These are phyloP conservation scores for Fusarium continuum DNA, from an alignment of 2,329 filamentous ascomycete genomes.

Conservation along the genomic window DNA sequence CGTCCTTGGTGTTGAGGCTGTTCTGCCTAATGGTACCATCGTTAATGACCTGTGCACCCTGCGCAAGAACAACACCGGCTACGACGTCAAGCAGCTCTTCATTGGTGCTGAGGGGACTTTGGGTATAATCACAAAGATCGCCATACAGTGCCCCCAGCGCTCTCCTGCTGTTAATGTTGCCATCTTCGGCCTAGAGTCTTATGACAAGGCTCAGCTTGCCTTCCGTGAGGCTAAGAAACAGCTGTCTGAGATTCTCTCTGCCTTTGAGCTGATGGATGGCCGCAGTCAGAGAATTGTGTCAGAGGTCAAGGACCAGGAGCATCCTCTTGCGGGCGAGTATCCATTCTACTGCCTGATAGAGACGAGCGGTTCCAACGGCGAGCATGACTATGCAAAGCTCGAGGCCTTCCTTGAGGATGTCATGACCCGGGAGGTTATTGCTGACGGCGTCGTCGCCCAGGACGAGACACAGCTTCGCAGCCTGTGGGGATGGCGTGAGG, in stretches of 20 bases:
- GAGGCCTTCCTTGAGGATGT: slow-evolving; percentile 90
- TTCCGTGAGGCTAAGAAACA: slow-evolving; percentile 91
- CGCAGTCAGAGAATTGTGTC: slow-evolving; percentile 81
- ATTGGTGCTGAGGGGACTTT: slow-evolving; percentile 96
- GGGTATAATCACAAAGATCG: slow-evolving; percentile 90
- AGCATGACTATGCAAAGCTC: slow-evolving; percentile 93
- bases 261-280: slow-evolving; percentile 96
- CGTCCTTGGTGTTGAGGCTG: slow-evolving; percentile 91
- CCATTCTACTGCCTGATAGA: slow-evolving; percentile 98
- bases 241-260: slow-evolving; percentile 93
- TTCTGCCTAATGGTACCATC: slow-evolving; percentile 91
- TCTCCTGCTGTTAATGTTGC: slow-evolving; percentile 93
- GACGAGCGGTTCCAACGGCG: slow-evolving; percentile 92
- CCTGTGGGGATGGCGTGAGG: slow-evolving; percentile 93
- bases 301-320: slow-evolving; percentile 76
- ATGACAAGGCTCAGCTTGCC: slow-evolving; percentile 85
- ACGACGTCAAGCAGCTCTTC: slow-evolving; percentile 96
- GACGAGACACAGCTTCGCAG: slow-evolving; percentile 88
- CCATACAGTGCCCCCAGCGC: slow-evolving; percentile 87
- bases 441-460: slow-evolving; percentile 90
- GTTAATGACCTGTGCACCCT: slow-evolving; percentile 88
- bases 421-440: slow-evolving; percentile 86
- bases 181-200: slow-evolving; percentile 90
- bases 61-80: slow-evolving; percentile 98
- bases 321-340: slow-evolving; percentile 82